Evolutionary conservation across 768 basidiomycete genomes (phyloP).

Genomic region (Gyrodon lividus): DNA sequence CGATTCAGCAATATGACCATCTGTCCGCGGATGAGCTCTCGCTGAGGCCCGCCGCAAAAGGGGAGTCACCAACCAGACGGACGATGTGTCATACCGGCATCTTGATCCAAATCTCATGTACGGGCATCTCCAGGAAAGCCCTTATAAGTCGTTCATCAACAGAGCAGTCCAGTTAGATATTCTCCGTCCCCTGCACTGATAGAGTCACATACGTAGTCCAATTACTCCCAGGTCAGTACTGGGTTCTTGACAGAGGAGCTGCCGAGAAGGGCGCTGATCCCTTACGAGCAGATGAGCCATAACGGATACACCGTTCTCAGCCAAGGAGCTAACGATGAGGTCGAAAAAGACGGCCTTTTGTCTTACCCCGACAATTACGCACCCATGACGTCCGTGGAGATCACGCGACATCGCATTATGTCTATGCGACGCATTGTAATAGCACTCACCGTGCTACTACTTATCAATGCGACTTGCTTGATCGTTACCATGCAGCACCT

Average conservation of each 20-base stretch:
- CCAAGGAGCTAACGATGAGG: constrained; percentile 10
- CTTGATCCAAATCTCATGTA: neutral
- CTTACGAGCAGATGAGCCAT: constrained; percentile 16
- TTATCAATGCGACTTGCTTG: constrained; percentile 24
- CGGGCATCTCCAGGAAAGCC: too few relatives aligned
- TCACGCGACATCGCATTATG: neutral
- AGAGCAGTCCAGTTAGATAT: too few relatives aligned
- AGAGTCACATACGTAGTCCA: too few relatives aligned
- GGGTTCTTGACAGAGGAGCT: too few relatives aligned
- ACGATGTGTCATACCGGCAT: constrained; percentile 8
- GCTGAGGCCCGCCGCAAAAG: neutral
- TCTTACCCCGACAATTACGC: constrained; percentile 3
- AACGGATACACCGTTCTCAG: constrained; percentile 10
- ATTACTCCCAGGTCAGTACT: too few relatives aligned
- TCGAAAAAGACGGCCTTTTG: constrained; percentile 18
- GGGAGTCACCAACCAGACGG: neutral
- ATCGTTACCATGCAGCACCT: constrained; percentile 17
- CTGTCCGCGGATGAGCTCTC: too few relatives aligned
- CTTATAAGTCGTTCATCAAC: too few relatives aligned
- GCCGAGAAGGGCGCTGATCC: neutral
- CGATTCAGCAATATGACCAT: neutral
- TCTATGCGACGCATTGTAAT: constrained; percentile 11
- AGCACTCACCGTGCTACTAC: constrained; percentile 20
- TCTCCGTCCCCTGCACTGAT: too few relatives aligned
- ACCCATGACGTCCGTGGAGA: constrained; percentile 2